Evolutionary conservation across 2,329 filamentous ascomycete genomes (phyloP).

Genomic region (Ceratocystis variospora): DNA sequence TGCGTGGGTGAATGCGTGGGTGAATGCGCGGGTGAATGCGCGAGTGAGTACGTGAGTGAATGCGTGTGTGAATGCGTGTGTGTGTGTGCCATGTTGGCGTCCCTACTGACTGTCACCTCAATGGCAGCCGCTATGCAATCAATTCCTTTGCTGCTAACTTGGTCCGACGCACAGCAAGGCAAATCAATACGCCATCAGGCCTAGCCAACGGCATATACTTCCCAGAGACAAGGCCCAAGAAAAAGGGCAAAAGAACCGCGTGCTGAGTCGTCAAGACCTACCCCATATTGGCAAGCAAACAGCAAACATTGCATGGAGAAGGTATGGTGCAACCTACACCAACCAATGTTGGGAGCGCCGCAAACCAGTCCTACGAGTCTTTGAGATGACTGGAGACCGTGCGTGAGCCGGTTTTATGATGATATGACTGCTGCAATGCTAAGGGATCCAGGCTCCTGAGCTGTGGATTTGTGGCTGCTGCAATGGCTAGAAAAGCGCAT

Average conservation of each 20-base stretch:
- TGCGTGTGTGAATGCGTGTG: neutral
- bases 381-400: too few relatives aligned
- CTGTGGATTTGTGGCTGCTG: too few relatives aligned
- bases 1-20: neutral
- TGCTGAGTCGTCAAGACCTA: neutral
- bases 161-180: too few relatives aligned
- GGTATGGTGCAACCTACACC: neutral
- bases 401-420: too few relatives aligned
- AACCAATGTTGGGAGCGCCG: neutral
- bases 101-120: too few relatives aligned
- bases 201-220: too few relatives aligned
- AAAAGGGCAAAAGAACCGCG: neutral
- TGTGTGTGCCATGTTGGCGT: neutral
- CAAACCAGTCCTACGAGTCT: neutral
- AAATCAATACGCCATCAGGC: too few relatives aligned
- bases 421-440: too few relatives aligned
- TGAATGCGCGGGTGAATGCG: neutral
- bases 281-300: slow-evolving; percentile 8
- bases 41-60: neutral
- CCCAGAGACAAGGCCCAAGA: neutral
- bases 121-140: too few relatives aligned
- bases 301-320: neutral
- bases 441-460: too few relatives aligned
- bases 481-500: too few relatives aligned
- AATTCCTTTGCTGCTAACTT: too few relatives aligned